Evolutionary conservation across 2,329 filamentous ascomycete genomes (phyloP).

Genomic region (Penicillium sp.): DNA sequence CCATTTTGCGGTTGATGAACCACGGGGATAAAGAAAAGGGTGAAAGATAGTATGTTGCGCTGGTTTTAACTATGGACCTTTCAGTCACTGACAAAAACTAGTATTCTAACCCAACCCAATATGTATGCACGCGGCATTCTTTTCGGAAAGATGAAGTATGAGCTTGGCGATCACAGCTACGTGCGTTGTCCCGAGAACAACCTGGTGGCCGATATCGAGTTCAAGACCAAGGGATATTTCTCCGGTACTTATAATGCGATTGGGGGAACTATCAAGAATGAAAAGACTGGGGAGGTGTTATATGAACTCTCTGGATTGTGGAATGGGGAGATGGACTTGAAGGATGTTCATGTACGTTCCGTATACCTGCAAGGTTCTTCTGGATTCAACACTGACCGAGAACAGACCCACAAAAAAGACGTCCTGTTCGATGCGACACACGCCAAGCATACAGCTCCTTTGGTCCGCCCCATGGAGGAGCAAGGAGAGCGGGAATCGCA

Average conservation of each 20-base stretch:
- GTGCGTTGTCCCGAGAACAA: conserved; percentile 87
- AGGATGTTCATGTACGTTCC: conserved; percentile 61
- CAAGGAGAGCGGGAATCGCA: conserved; percentile 91
- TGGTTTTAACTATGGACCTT: background rate
- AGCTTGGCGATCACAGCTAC: conserved; percentile 92
- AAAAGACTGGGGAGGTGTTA: conserved; percentile 79
- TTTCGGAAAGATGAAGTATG: conserved; percentile 99
- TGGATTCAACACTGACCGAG: conserved; percentile 8
- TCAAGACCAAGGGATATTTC: conserved; percentile 98
- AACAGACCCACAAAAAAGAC: conserved; percentile 80
- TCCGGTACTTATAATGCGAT: conserved; percentile 96
- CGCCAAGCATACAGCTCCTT: conserved; percentile 72
- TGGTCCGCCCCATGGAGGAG: conserved; percentile 73
- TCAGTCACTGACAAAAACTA: conserved; percentile 37
- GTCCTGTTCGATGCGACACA: conserved; percentile 83
- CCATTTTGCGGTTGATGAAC: conserved; percentile 79
- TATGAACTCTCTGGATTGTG: conserved; percentile 90
- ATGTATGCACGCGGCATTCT: conserved; percentile 98
- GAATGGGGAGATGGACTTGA: conserved; percentile 93
- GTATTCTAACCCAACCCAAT: conserved; percentile 92
- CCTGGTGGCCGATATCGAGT: conserved; percentile 86
- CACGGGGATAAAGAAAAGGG: conserved; percentile 63
- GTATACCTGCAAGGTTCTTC: background rate
- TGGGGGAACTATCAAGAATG: conserved; percentile 84
- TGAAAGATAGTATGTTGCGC: conserved; percentile 75